A percentile compares a stretch with the other conserved stretches of the same genome.
phyloP scores from a whole-genome alignment of 306 rosid genomes.

The Prunus fruticosa region DNA sequence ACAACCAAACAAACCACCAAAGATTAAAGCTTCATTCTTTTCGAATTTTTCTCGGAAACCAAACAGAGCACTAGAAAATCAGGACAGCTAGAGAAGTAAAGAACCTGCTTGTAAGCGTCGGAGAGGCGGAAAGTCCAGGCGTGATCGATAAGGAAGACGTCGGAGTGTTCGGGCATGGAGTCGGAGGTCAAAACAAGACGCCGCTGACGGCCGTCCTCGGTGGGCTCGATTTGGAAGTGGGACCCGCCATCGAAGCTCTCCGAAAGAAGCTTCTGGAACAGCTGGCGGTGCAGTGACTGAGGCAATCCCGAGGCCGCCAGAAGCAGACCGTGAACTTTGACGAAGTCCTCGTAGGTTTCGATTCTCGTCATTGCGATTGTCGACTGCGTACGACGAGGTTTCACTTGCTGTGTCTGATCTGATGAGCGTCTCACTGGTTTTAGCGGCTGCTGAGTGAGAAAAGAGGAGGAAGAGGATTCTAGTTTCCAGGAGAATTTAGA shows the following conservation, averaged over 20 bases:
- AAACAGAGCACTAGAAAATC: neutral
- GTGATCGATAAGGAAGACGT: slow-evolving; percentile 84
- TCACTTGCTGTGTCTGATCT: neutral
- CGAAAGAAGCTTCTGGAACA: slow-evolving; percentile 64
- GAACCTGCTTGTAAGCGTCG: slow-evolving; percentile 83
- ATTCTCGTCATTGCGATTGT: slow-evolving; percentile 48
- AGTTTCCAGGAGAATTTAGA: neutral
- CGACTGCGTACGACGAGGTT: neutral
- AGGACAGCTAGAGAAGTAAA: neutral
- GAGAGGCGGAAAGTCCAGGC: slow-evolving; percentile 98
- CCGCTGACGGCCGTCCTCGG: slow-evolving; percentile 53
- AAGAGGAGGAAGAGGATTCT: neutral
- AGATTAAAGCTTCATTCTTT: neutral
- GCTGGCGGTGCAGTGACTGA: slow-evolving; percentile 46
- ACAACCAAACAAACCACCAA: slow-evolving; percentile 9
- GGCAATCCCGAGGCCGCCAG: slow-evolving; percentile 76
- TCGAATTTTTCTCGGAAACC: neutral
- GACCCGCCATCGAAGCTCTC: slow-evolving; percentile 83
- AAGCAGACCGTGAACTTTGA: slow-evolving; percentile 61
- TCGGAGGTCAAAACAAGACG: slow-evolving; percentile 63
- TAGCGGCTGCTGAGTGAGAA: slow-evolving; percentile 12
- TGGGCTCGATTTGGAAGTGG: slow-evolving; percentile 69
- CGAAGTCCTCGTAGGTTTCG: slow-evolving; percentile 68
- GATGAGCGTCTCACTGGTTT: neutral
- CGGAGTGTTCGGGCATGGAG: slow-evolving; percentile 48